Percentiles rank a stretch among this genome's conserved stretches.
Conservation (phyloP, 257 asterid species). For the Solanum neorickii region DNA sequence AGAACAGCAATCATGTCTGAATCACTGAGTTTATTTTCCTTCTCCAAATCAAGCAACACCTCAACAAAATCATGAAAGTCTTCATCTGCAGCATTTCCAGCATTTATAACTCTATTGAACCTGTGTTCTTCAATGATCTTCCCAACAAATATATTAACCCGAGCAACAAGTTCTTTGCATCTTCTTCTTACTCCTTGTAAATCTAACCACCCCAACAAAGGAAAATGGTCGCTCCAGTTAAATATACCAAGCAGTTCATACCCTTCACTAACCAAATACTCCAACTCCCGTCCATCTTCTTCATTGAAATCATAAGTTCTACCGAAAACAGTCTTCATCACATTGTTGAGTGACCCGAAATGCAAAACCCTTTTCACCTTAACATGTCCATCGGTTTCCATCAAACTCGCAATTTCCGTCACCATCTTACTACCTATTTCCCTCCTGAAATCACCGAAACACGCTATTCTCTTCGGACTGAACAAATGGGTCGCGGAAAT, state of each 20-base stretch:
- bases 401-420: constrained; percentile 13
- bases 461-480: constrained; percentile 38
- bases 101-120: constrained; percentile 10
- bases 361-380: constrained; percentile 38
- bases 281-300: constrained; percentile 23
- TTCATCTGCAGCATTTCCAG: constrained; percentile 1
- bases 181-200: constrained; percentile 61
- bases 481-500: constrained; percentile 59
- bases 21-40: constrained; percentile 39
- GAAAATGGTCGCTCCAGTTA: constrained; percentile 81
- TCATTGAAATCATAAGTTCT: constrained; percentile 25
- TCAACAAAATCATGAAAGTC: constrained; percentile 49
- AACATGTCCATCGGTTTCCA: constrained; percentile 23
- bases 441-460: constrained; percentile 23
- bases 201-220: constrained; percentile 55
- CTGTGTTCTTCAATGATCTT: constrained; percentile 54
- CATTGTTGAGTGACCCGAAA: constrained; percentile 53
- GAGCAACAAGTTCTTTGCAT: constrained; percentile 31
- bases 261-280: constrained; percentile 56
- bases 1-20: constrained; percentile 76
- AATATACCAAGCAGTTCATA: constrained; percentile 53
- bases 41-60: constrained; percentile 62
- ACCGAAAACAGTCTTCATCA: constrained; percentile 74
- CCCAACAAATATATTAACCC: constrained; percentile 45
- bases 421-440: constrained; percentile 43